Base-by-base conservation (phyloP, 257 asterid genomes). In the Ilex asprella region DNA sequence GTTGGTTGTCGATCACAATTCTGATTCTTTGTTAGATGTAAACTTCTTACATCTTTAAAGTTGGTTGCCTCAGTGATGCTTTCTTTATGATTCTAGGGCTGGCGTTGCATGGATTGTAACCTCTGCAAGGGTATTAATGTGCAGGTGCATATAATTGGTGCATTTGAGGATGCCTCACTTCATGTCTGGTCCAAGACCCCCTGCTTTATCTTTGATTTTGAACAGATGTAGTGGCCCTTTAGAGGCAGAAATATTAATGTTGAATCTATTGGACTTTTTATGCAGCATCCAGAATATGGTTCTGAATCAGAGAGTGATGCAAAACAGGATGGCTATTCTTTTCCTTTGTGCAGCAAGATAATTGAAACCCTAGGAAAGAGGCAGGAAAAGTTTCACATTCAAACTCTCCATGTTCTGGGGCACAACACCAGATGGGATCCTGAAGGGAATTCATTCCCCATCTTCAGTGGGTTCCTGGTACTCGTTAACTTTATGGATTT, bases 61-160 rank as follows among this genome's bases (percentile, higher is more conserved):
- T 62, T 31, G 35, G 54, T 63, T 70, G 10, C 78, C 30, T 61
- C 52, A n/a, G 58, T 66, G 61, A 44, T 59, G 39, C 58, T 64
- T 73, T 31, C 32, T 64, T 65, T 31, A 46, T 69, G 55, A 44
- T 27, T 73, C 21, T 43, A 35, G 5, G 31, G 29, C 5, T 12
- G 12, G 6, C 43, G 58, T 59, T 67, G 41, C 31, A 11, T 55
- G 63, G 65, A 29, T 39, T 65, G 13, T 77, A 65, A 77, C 61
- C 39, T 63, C 12, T 56, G 47, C 49, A 60, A 56, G 27, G 55
- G 66, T 55, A 60, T 72, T 35, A 21, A 61, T 64, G 41, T 84
- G 79, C 91, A 92, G 98, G 98, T 89, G 76, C 95, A 93, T 85
- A 73, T 89, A 63, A 57, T 89, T 16, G 99, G 97, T 57, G 95